Percentiles rank a stretch among this genome's conserved stretches.
Conservation (phyloP, 2,329 filamentous ascomycete genomes). For the Rasamsonia emersonii region DNA sequence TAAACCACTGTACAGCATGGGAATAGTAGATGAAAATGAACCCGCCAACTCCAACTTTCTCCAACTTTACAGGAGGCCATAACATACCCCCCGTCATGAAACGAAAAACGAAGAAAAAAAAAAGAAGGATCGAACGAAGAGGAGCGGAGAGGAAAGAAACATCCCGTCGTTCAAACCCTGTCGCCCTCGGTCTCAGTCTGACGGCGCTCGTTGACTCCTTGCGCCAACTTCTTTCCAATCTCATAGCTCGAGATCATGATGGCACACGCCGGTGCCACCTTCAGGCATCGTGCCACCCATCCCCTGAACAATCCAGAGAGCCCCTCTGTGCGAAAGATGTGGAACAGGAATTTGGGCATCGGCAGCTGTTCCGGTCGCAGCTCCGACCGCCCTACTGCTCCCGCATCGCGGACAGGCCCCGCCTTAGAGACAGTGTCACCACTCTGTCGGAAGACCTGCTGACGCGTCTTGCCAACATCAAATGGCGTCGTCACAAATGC, state of each 20-base stretch:
- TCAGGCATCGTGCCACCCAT: slow-evolving; percentile 84
- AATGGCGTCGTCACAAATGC: slow-evolving; percentile 90
- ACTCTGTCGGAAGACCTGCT: slow-evolving; percentile 67
- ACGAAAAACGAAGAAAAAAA: not conserved
- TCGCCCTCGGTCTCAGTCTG: slow-evolving; percentile 14
- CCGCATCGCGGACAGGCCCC: slow-evolving; percentile 7
- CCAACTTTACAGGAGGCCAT: too few species aligned
- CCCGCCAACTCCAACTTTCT: too few species aligned
- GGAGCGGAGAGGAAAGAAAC: not conserved
- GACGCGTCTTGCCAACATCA: slow-evolving; percentile 93
- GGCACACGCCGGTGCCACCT: slow-evolving; percentile 91
- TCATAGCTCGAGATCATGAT: slow-evolving; percentile 99
- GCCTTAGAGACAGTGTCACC: slow-evolving; percentile 26
- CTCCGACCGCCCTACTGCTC: slow-evolving; percentile 15
- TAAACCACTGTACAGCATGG: not conserved
- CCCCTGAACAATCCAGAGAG: slow-evolving; percentile 74
- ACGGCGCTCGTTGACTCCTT: slow-evolving; percentile 58
- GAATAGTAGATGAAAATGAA: slow-evolving; percentile 1
- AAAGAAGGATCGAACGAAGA: not conserved
- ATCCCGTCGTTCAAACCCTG: not conserved
- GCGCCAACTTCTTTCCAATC: slow-evolving; percentile 82
- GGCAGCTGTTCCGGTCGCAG: slow-evolving; percentile 60
- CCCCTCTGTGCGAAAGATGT: slow-evolving; percentile 85
- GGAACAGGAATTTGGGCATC: slow-evolving; percentile 77
- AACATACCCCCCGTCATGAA: slow-evolving; percentile 2